A percentile compares a stretch with the other conserved stretches of the same genome.
phyloP scores from a whole-genome alignment of 2,329 filamentous ascomycete species.

The Hypomyces rosellus region DNA sequence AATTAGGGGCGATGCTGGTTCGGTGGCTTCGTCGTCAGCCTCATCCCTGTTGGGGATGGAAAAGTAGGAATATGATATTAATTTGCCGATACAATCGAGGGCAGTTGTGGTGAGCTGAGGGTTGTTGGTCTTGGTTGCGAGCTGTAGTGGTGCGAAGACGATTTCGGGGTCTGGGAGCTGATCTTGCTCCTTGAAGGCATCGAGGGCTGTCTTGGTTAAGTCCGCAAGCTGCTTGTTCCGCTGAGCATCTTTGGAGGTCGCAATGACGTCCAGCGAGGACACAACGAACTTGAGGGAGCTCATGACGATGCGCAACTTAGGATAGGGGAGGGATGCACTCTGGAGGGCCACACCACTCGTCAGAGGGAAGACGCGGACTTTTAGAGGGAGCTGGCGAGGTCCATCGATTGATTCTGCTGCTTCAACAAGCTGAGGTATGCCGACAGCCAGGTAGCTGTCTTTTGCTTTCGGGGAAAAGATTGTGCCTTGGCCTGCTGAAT shows the following conservation, averaged over 20 bases:
- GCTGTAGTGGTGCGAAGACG: slow-evolving; percentile 82
- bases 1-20: slow-evolving; percentile 64
- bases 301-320: slow-evolving; percentile 54
- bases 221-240: slow-evolving; percentile 80
- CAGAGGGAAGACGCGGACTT: slow-evolving; percentile 8
- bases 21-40: slow-evolving; percentile 33
- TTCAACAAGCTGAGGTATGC: too few species aligned
- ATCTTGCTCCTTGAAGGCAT: slow-evolving; percentile 80
- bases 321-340: slow-evolving; percentile 16
- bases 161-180: slow-evolving; percentile 83
- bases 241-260: slow-evolving; percentile 82
- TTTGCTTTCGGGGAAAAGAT: not conserved
- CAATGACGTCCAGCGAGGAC: slow-evolving; percentile 86
- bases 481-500: slow-evolving; percentile 1
- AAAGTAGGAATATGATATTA: slow-evolving; percentile 98
- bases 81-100: slow-evolving; percentile 95
- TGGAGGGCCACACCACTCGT: slow-evolving; percentile 4
- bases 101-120: slow-evolving; percentile 82
- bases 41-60: slow-evolving; percentile 57
- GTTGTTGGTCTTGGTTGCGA: slow-evolving; percentile 82
- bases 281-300: slow-evolving; percentile 96
- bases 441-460: not conserved
- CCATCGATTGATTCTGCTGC: slow-evolving; percentile 9
- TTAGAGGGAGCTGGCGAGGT: slow-evolving; percentile 9
- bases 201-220: slow-evolving; percentile 71